These are phyloP conservation scores for Globisporangium cederbergense DNA, from an alignment of 352 stramenopile genomes.

Conservation along the genomic window DNA sequence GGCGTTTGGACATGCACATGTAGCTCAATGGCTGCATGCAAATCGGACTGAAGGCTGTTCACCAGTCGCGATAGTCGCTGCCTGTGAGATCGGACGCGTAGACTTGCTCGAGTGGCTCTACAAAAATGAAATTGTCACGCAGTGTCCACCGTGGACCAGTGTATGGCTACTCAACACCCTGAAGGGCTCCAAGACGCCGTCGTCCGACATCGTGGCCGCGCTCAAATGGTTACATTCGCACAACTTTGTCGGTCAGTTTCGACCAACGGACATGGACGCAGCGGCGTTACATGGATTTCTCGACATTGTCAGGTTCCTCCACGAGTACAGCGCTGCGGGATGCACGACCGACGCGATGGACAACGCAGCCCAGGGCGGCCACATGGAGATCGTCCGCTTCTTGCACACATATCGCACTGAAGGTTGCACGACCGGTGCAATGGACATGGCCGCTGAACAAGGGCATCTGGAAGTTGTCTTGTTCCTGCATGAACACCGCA, in stretches of 20 bases:
- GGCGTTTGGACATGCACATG: not conserved
- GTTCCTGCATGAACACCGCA: constrained; percentile 13
- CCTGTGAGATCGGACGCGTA: not conserved
- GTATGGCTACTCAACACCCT: constrained; percentile 7
- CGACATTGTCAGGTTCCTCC: constrained; percentile 14
- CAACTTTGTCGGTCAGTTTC: constrained; percentile 1
- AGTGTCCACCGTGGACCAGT: constrained; percentile 3
- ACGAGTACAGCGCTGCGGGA: not conserved
- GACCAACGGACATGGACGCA: not conserved
- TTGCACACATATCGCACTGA: constrained; percentile 11
- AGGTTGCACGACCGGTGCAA: constrained; percentile 16
- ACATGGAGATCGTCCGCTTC: constrained; percentile 13
- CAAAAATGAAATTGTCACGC: not conserved
- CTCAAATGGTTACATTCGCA: constrained; percentile 6
- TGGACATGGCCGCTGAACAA: constrained; percentile 13
- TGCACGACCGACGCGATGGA: constrained; percentile 19
- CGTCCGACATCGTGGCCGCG: not conserved
- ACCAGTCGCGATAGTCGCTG: not conserved
- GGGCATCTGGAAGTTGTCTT: constrained; percentile 7
- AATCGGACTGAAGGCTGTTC: constrained; percentile 32
- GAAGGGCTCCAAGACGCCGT: not conserved
- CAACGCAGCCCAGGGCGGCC: constrained; percentile 10
- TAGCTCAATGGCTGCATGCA: constrained; percentile 38
- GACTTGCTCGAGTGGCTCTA: constrained; percentile 11
- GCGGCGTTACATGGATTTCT: constrained; percentile 1